Conservation (phyloP, 352 stramenopile species). For the Phytophthora kernoviae region DNA sequence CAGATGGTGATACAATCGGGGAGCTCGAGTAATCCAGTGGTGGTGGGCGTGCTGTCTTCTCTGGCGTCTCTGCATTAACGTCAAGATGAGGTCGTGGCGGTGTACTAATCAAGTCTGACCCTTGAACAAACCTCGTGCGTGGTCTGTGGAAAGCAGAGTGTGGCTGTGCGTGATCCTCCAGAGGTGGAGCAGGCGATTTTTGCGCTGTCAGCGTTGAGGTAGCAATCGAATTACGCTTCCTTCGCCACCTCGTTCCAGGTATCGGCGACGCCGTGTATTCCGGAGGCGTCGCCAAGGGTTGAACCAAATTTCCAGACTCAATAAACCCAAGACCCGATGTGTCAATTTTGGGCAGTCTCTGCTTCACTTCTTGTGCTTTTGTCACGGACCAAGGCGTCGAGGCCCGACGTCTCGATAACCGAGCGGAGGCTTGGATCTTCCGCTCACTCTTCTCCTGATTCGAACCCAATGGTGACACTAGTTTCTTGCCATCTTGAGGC, state of each 20-base stretch:
- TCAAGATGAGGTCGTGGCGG: constrained; percentile 17
- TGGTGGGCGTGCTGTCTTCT: constrained; percentile 16
- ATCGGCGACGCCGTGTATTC: constrained; percentile 70
- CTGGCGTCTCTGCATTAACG: background rate
- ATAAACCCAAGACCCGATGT: constrained; percentile 24
- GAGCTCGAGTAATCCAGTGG: constrained; percentile 42
- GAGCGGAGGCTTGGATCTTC: constrained; percentile 4
- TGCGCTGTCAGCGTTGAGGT: constrained; percentile 31
- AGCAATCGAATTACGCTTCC: constrained; percentile 58
- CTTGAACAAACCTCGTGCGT: constrained; percentile 24
- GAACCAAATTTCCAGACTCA: constrained; percentile 5
- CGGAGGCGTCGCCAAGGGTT: constrained; percentile 27
- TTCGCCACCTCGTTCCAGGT: constrained; percentile 42
- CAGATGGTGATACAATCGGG: constrained; percentile 32
- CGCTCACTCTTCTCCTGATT: constrained; percentile 19
- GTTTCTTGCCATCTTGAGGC: constrained; percentile 11
- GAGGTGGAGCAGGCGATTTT: constrained; percentile 24
- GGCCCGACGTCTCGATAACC: constrained; percentile 20
- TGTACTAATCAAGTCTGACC: constrained; percentile 6
- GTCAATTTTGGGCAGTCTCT: constrained; percentile 35
- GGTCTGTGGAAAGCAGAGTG: constrained; percentile 32
- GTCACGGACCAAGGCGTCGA: constrained; percentile 16
- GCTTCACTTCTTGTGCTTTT: constrained; percentile 25
- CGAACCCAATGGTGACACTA: constrained; percentile 2
- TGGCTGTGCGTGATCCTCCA: constrained; percentile 10